A percentile compares a stretch with the other conserved stretches of the same genome.
Evolutionary conservation across 352 stramenopile species (phyloP).

Genomic region (Phytophthora quininea): DNA sequence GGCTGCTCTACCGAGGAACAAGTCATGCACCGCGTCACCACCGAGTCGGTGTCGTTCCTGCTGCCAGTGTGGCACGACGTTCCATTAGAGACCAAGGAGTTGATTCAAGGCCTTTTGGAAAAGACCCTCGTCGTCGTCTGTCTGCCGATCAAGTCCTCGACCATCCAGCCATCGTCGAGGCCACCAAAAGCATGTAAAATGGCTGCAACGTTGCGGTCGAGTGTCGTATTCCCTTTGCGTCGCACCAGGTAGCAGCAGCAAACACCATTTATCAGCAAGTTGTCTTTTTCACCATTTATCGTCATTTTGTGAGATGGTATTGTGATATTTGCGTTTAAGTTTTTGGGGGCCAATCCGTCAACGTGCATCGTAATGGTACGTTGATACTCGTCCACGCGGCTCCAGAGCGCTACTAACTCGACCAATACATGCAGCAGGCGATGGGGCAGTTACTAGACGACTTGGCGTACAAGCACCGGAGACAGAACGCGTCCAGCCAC

Average conservation of each 20-base stretch:
- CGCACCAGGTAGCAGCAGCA: no score
- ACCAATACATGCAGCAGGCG: slow-evolving; percentile 33
- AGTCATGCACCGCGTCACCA: slow-evolving; percentile 65
- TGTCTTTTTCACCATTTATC: no score
- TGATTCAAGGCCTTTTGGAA: slow-evolving; percentile 73
- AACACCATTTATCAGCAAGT: no score
- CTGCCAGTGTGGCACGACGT: slow-evolving; percentile 63
- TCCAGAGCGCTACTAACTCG: neutral
- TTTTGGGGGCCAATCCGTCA: neutral
- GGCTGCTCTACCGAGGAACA: slow-evolving; percentile 79
- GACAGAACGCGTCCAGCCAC: slow-evolving; percentile 52
- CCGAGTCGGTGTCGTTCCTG: slow-evolving; percentile 60
- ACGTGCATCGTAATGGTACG: neutral
- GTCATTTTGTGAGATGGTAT: no score
- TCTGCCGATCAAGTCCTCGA: slow-evolving; percentile 57
- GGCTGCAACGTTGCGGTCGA: slow-evolving; percentile 3
- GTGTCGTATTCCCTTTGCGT: slow-evolving; percentile 6
- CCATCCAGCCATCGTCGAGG: slow-evolving; percentile 40
- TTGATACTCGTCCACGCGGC: neutral
- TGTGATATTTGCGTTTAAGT: no score
- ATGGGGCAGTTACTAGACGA: slow-evolving; percentile 47
- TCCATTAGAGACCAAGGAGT: slow-evolving; percentile 55
- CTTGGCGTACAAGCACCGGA: slow-evolving; percentile 55
- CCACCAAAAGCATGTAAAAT: slow-evolving; percentile 31
- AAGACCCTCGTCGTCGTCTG: slow-evolving; percentile 61